These are phyloP conservation scores for Tolypocladium album DNA, from an alignment of 2,329 filamentous ascomycete genomes.

Conservation along the genomic window DNA sequence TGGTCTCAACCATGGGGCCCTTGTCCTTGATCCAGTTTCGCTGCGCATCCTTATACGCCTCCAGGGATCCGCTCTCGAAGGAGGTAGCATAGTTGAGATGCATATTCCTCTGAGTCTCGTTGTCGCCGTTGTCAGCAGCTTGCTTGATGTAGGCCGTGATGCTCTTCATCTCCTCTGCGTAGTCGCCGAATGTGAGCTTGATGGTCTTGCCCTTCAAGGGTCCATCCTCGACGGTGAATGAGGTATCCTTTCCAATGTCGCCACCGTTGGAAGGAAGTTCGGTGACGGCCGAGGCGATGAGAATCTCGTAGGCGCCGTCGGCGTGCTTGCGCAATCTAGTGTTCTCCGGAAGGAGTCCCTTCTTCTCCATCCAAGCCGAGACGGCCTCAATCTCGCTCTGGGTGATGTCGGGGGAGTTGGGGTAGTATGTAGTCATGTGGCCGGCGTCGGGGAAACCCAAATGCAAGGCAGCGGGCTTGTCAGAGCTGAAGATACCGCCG, in stretches of 20 bases:
- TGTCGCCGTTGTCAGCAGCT: slow-evolving; percentile 59
- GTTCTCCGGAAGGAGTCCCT: slow-evolving; percentile 64
- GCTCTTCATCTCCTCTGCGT: slow-evolving; percentile 58
- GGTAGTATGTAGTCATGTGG: slow-evolving; percentile 76
- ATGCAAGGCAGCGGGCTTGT: slow-evolving; percentile 56
- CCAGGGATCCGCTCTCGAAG: slow-evolving; percentile 62
- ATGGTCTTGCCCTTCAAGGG: slow-evolving; percentile 55
- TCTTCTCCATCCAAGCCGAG: slow-evolving; percentile 62
- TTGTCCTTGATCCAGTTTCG: slow-evolving; percentile 76
- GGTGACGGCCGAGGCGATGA: slow-evolving; percentile 60
- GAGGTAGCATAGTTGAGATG: slow-evolving; percentile 63
- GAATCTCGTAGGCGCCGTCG: slow-evolving; percentile 56
- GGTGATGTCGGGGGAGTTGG: slow-evolving; percentile 62
- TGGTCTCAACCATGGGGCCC: slow-evolving; percentile 67
- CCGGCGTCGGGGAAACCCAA: slow-evolving; percentile 65
- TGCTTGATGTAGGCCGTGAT: slow-evolving; percentile 57
- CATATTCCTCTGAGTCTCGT: slow-evolving; percentile 66
- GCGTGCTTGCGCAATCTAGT: slow-evolving; percentile 60
- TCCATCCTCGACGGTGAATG: slow-evolving; percentile 50
- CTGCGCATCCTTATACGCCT: slow-evolving; percentile 72
- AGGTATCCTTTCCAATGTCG: slow-evolving; percentile 56
- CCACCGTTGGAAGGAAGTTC: slow-evolving; percentile 50
- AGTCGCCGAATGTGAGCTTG: slow-evolving; percentile 64
- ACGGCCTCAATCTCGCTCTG: slow-evolving; percentile 64
- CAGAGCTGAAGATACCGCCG: slow-evolving; percentile 61